Base-by-base conservation (phyloP, 139 green algal genomes). In the Edaphochlamys debaryana region DNA sequence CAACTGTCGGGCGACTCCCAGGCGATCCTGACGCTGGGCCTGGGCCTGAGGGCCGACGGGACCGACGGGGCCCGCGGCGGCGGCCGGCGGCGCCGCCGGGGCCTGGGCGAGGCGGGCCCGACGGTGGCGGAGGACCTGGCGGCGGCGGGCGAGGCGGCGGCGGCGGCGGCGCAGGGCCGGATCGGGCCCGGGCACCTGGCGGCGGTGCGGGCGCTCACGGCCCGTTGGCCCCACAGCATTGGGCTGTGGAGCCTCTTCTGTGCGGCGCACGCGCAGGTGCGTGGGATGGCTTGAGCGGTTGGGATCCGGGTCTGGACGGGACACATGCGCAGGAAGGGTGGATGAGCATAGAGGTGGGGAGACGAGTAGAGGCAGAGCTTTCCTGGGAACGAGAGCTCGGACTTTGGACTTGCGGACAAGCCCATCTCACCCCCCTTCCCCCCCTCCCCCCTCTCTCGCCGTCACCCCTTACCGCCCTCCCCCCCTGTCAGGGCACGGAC, bases 171-270 rank as follows among this genome's bases (percentile, higher is more conserved):
- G 0, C 34, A 36, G 73, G 64, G 75, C 7, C 74, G 87, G 32
- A 69, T 83, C 7, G 29, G 37, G 3, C 38, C 42, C 3, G 79
- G 8, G 0, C 88, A 88, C 29, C 58, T 90, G 67, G 40, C 45
- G 29, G 42, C 69, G 25, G 64, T 76, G 25, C 40, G 45, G 27
- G 3, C 27, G 3, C 41, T 80, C 8, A 80, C 67, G 0, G 7
- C 8, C 36, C 85, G 80, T 15, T 91, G 83, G 83, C 90, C 93
- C 0, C 66, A 84, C 85, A 91, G 85, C 42, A 41, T 54, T 5
- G 58, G 67, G 8, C 86, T 90, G 0, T 96, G 93, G 93, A 94
- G 92, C 69, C 73, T 82, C 25, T 96, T 90, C 79, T 88, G 79
- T 80, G 41, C 58, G n/a, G 37, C 77, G 7, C 36, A 60, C 36